These are phyloP conservation scores for Lathyrus aphaca DNA, from an alignment of 306 rosid species.

Conservation along the genomic window DNA sequence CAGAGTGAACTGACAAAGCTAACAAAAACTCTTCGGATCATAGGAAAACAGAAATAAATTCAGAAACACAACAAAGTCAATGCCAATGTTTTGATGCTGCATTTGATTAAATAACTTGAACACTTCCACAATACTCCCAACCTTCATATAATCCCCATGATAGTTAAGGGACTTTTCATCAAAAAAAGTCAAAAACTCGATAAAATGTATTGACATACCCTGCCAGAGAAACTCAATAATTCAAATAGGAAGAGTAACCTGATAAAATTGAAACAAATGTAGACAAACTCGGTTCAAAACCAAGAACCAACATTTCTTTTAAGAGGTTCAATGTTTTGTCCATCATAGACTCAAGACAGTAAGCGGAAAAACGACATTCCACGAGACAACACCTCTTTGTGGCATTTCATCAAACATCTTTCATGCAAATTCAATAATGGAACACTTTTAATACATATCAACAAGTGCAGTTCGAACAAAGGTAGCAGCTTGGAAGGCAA, in stretches of 20 bases:
- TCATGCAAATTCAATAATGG: background rate
- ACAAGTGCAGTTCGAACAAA: too few relatives aligned
- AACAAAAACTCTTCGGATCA: slow-evolving; percentile 35
- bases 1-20: slow-evolving; percentile 51
- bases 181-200: too few relatives aligned
- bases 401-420: slow-evolving; percentile 57
- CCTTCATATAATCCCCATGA: slow-evolving; percentile 47
- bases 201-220: slow-evolving; percentile 43
- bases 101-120: slow-evolving; percentile 46
- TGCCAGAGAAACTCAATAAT: slow-evolving; percentile 19
- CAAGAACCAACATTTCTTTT: slow-evolving; percentile 50
- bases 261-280: slow-evolving; percentile 49
- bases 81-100: slow-evolving; percentile 28
- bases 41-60: background rate
- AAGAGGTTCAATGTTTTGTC: slow-evolving; percentile 42
- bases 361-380: slow-evolving; percentile 46
- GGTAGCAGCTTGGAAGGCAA: too few relatives aligned
- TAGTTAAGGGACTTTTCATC: slow-evolving; percentile 14
- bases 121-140: slow-evolving; percentile 32
- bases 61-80: slow-evolving; percentile 12
- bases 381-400: slow-evolving; percentile 55
- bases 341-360: slow-evolving; percentile 19
- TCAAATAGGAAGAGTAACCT: slow-evolving; percentile 36
- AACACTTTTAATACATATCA: too few relatives aligned
- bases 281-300: slow-evolving; percentile 41